A percentile compares a stretch with the other conserved stretches of the same genome.
phyloP scores from a whole-genome alignment of 768 basidiomycete genomes.

The Xanthoconium purpureum region DNA sequence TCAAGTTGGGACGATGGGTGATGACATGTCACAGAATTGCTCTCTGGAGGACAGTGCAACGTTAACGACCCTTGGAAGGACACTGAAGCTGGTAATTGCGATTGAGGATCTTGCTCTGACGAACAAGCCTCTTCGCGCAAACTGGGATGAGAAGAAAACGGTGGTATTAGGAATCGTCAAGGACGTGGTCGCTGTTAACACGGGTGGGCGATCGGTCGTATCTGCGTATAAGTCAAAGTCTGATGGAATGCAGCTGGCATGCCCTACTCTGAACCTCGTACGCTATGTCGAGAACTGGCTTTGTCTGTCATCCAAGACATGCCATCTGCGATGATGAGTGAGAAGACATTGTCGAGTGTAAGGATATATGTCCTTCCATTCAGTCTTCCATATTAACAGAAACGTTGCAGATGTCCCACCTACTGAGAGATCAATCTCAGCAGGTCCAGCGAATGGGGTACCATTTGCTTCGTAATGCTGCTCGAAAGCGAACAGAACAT shows the following conservation, averaged over 20 bases:
- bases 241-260: constrained; percentile 8
- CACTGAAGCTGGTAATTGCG: constrained; percentile 60
- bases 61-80: constrained; percentile 63
- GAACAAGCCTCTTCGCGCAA: constrained; percentile 69
- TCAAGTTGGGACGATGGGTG: background rate
- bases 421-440: constrained; percentile 60
- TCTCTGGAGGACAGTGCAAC: constrained; percentile 56
- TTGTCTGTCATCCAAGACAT: constrained; percentile 67
- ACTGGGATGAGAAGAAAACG: constrained; percentile 61
- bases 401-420: constrained; percentile 65
- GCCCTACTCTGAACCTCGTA: constrained; percentile 53
- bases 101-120: constrained; percentile 68
- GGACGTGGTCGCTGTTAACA: constrained; percentile 51
- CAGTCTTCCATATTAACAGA: background rate
- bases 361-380: constrained; percentile 7
- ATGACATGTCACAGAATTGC: constrained; percentile 45
- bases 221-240: background rate
- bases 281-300: constrained; percentile 63
- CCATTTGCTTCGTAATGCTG: constrained; percentile 63
- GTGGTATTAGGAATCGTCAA: constrained; percentile 56
- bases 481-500: constrained; percentile 72
- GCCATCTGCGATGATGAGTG: constrained; percentile 58
- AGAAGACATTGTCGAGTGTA: constrained; percentile 64
- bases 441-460: constrained; percentile 80
- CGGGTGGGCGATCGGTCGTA: constrained; percentile 41